Evolutionary conservation across 2,329 filamentous ascomycete species (phyloP).

Genomic region (Beauveria caledonica): DNA sequence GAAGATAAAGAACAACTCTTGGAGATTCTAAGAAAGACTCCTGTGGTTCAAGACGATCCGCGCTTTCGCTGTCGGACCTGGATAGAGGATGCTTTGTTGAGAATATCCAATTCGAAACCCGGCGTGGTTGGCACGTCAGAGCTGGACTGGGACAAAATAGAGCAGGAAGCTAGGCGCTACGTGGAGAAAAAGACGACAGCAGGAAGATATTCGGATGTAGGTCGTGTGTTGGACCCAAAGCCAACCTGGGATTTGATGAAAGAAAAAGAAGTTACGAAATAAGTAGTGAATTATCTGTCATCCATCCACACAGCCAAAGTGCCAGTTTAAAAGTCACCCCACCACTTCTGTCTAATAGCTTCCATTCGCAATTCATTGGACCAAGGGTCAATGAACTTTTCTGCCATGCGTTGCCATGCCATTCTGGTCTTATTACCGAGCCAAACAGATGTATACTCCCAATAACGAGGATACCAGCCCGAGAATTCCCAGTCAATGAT

Average conservation of each 20-base stretch:
- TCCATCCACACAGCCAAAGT: too few relatives aligned
- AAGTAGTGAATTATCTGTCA: too few relatives aligned
- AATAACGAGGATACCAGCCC: conserved; percentile 28
- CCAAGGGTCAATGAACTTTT: not conserved
- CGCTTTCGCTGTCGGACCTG: not conserved
- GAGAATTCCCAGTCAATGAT: conserved; percentile 26
- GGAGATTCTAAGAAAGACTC: not conserved
- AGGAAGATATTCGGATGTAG: not conserved
- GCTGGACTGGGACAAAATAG: not conserved
- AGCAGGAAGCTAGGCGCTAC: not conserved
- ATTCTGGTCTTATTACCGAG: not conserved
- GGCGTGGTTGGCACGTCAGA: not conserved
- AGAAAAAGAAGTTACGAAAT: too few relatives aligned
- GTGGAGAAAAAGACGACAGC: not conserved
- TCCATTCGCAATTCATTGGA: conserved; percentile 5
- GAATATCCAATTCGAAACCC: not conserved
- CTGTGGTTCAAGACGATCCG: not conserved
- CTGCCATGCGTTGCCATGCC: not conserved
- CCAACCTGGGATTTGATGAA: not conserved
- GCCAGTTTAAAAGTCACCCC: not conserved
- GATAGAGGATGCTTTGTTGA: not conserved
- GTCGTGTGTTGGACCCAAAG: not conserved
- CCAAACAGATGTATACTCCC: conserved; percentile 20
- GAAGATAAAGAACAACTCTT: not conserved
- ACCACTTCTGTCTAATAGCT: conserved; percentile 4